phyloP scores from a whole-genome alignment of 1,139 yeast genomes.

The Candida tetrigidarum region DNA sequence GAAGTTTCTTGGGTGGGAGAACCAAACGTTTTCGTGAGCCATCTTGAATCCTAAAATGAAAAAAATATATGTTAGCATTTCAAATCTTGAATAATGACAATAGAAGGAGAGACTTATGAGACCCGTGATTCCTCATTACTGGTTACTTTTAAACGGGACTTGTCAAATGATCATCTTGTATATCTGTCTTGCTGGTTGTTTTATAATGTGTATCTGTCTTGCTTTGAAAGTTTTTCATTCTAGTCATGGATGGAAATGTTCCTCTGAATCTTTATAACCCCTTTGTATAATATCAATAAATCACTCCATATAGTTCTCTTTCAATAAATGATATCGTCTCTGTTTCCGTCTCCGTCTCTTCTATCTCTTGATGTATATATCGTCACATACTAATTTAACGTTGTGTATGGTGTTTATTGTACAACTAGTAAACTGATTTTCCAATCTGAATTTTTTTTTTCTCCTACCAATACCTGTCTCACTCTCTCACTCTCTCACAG shows the following conservation, averaged over 20 bases:
- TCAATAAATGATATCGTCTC: neutral
- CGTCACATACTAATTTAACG: constrained; percentile 12
- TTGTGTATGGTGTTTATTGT: constrained; percentile 5
- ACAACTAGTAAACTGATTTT: neutral
- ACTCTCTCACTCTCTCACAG: too few relatives aligned
- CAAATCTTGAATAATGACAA: neutral
- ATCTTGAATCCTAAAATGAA: constrained; percentile 51
- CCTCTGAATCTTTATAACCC: too few relatives aligned
- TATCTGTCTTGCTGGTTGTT: neutral
- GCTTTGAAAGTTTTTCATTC: too few relatives aligned
- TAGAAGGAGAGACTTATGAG: neutral
- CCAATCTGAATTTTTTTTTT: constrained; percentile 8
- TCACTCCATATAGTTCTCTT: neutral
- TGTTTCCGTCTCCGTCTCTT: neutral
- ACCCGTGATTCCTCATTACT: neutral
- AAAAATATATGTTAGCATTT: constrained; percentile 28
- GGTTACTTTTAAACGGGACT: too few relatives aligned
- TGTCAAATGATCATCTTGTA: neutral
- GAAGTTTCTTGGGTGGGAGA: constrained; percentile 99
- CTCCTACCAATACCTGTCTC: too few relatives aligned
- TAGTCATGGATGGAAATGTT: too few relatives aligned
- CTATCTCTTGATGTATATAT: neutral
- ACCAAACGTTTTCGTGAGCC: constrained; percentile 99
- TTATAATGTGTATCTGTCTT: too few relatives aligned
- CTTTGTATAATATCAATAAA: neutral